Percentiles rank a stretch among this genome's conserved stretches.
Conservation (phyloP, 768 basidiomycete species). For the Xerocomellus intermedius region DNA sequence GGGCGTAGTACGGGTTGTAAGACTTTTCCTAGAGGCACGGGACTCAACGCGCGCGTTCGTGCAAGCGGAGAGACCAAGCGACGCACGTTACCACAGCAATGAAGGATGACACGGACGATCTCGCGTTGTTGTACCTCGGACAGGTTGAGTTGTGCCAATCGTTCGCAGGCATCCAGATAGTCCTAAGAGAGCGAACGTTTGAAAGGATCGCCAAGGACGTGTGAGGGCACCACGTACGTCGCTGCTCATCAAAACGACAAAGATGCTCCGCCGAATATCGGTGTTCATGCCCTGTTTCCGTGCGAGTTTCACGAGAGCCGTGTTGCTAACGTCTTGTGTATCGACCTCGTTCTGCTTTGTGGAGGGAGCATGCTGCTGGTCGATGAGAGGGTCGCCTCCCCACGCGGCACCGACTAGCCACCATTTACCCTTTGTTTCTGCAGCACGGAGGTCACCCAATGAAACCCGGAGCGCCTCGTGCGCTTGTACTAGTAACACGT, state of each 20-base stretch:
- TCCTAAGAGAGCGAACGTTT: constrained; percentile 54
- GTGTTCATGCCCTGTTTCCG: constrained; percentile 98
- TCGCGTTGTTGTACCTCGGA: constrained; percentile 92
- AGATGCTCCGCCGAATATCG: constrained; percentile 87
- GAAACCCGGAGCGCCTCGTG: constrained; percentile 87
- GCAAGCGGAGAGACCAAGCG: neutral
- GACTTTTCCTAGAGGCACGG: constrained; percentile 60
- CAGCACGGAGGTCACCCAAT: constrained; percentile 78
- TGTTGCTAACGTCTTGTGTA: constrained; percentile 33
- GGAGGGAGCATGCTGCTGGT: constrained; percentile 47
- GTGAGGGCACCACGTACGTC: constrained; percentile 56
- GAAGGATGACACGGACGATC: constrained; percentile 87
- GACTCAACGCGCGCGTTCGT: neutral
- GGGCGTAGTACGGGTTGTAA: constrained; percentile 95
- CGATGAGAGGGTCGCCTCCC: constrained; percentile 87
- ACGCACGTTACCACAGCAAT: constrained; percentile 86
- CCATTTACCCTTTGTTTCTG: constrained; percentile 93
- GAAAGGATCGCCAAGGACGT: neutral
- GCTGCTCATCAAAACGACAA: constrained; percentile 93
- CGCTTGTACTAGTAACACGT: constrained; percentile 56
- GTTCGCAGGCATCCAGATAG: constrained; percentile 92
- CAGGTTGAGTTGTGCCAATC: constrained; percentile 79
- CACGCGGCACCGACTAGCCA: constrained; percentile 98
- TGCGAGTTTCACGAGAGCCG: constrained; percentile 72
- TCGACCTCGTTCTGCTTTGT: constrained; percentile 22